Conservation (phyloP, 2,329 filamentous ascomycete species). For the Paraphaeosphaeria sporulosa region DNA sequence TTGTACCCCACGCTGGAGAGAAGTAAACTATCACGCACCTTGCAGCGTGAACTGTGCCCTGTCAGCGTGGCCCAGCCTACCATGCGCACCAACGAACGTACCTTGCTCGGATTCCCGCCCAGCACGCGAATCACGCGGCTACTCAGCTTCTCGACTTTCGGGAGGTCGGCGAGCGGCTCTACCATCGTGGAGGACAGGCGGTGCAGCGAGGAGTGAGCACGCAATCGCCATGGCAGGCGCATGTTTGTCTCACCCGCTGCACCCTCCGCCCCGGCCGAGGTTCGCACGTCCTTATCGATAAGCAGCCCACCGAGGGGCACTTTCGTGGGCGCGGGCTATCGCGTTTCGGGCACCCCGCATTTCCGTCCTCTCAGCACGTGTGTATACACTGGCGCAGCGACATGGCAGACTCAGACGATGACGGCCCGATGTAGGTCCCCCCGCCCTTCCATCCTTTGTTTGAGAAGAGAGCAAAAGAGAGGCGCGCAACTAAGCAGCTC, state of each 20-base stretch:
- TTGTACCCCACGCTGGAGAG: not conserved
- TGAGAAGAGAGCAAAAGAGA: no score
- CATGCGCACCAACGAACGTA: slow-evolving; percentile 39
- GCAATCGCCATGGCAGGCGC: slow-evolving; percentile 31
- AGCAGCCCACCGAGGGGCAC: slow-evolving; percentile 20
- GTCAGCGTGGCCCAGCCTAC: slow-evolving; percentile 21
- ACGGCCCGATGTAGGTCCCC: slow-evolving; percentile 41
- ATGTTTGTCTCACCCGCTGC: slow-evolving; percentile 25
- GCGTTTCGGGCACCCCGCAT: slow-evolving; percentile 30
- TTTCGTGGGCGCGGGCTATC: slow-evolving; percentile 18
- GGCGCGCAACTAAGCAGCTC: slow-evolving; percentile 23
- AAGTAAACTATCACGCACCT: slow-evolving; percentile 52
- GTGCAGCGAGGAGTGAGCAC: slow-evolving; percentile 26
- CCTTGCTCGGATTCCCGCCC: slow-evolving; percentile 89
- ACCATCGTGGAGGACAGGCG: slow-evolving; percentile 61
- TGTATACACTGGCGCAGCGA: not conserved
- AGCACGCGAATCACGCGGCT: slow-evolving; percentile 82
- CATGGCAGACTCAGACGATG: slow-evolving; percentile 40
- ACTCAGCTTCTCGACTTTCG: slow-evolving; percentile 79
- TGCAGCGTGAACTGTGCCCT: slow-evolving; percentile 65
- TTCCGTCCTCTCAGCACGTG: not conserved
- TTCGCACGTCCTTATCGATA: slow-evolving; percentile 41
- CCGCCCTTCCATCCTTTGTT: not conserved
- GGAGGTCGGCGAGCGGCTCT: slow-evolving; percentile 68
- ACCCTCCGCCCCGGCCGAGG: slow-evolving; percentile 23